phyloP scores from a whole-genome alignment of 805 yeast genomes.

The Saccharomyces jurei region DNA sequence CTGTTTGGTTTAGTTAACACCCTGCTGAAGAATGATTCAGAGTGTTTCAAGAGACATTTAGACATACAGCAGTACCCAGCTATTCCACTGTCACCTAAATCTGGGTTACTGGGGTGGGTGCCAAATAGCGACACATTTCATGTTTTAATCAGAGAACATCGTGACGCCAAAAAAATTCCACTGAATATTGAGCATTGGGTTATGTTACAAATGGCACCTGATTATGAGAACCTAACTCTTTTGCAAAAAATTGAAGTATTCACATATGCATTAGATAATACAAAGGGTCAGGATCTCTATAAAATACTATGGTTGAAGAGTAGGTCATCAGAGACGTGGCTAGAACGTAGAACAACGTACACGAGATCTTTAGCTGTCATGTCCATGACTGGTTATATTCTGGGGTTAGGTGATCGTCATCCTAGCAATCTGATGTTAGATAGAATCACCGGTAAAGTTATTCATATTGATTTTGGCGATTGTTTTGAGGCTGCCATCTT shows the following conservation, averaged over 20 bases:
- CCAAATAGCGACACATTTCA: conserved; percentile 96
- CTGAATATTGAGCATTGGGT: conserved; percentile 88
- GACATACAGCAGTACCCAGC: conserved; percentile 89
- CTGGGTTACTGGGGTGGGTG: conserved; percentile 96
- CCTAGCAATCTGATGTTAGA: conserved; percentile 95
- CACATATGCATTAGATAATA: conserved; percentile 88
- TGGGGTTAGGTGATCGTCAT: conserved; percentile 94
- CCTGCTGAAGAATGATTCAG: conserved; percentile 76
- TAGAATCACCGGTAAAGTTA: conserved; percentile 85
- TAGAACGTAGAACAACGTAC: conserved; percentile 90
- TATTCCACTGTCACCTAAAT: conserved; percentile 89
- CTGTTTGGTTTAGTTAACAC: conserved; percentile 91
- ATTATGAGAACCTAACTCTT: conserved; percentile 79
- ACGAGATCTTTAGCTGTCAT: conserved; percentile 92
- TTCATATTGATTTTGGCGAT: conserved; percentile 96
- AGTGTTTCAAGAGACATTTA: conserved; percentile 90
- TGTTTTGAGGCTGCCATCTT: conserved; percentile 96
- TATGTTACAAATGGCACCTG: conserved; percentile 94
- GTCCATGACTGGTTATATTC: conserved; percentile 96
- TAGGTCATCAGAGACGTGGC: conserved; percentile 92
- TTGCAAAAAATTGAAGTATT: conserved; percentile 92
- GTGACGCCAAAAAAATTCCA: conserved; percentile 82
- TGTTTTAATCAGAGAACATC: conserved; percentile 79
- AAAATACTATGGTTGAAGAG: conserved; percentile 94
- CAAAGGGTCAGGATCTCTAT: conserved; percentile 91